phyloP scores from a whole-genome alignment of 352 stramenopile genomes.

The Phytophthora boehmeriae region DNA sequence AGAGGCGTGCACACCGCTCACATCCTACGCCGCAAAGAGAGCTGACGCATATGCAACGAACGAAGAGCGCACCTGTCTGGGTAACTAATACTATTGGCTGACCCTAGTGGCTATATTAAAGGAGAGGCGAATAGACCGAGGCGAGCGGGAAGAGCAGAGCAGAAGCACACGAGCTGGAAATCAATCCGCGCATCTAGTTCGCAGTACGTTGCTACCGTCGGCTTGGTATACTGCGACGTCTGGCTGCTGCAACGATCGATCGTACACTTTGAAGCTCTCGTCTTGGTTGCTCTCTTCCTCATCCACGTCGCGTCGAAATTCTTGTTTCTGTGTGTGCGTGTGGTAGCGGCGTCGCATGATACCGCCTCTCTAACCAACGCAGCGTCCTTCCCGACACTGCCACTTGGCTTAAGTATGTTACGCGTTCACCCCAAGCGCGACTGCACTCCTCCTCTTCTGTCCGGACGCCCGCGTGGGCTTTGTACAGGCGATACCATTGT shows the following conservation, averaged over 20 bases:
- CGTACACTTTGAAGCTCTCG: conserved; percentile 20
- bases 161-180: conserved; percentile 12
- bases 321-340: conserved; percentile 32
- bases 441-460: conserved; percentile 80
- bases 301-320: conserved; percentile 29
- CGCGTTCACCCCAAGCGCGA: conserved; percentile 84
- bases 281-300: conserved; percentile 19
- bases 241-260: conserved; percentile 30
- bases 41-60: conserved; percentile 19
- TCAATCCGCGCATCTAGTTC: conserved; percentile 28
- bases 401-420: conserved; percentile 40
- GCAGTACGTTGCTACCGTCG: conserved; percentile 38
- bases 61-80: conserved; percentile 14
- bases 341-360: conserved; percentile 17
- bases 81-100: conserved; percentile 37
- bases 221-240: conserved; percentile 27
- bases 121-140: conserved; percentile 32
- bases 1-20: conserved; percentile 14
- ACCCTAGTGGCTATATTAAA: conserved; percentile 43
- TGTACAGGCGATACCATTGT: conserved; percentile 52
- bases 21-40: conserved; percentile 6
- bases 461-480: conserved; percentile 63
- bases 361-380: conserved; percentile 24
- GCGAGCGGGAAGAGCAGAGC: conserved; percentile 15
- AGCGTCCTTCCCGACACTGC: background rate